phyloP scores from a whole-genome alignment of 2,329 filamentous ascomycete genomes.

The Venturiaceae sp. region DNA sequence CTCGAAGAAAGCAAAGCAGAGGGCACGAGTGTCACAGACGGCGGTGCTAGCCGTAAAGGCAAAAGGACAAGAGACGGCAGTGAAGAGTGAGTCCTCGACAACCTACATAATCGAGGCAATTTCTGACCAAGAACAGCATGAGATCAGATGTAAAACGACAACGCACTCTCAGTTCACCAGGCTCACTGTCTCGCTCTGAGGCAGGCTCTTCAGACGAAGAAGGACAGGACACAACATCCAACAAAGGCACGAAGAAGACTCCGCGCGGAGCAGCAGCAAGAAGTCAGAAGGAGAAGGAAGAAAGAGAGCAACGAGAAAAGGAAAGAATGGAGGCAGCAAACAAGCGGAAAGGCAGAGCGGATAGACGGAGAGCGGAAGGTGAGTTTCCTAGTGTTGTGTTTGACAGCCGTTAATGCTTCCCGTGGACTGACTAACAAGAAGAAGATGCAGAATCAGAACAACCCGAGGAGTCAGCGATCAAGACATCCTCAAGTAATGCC shows the following conservation, averaged over 20 bases:
- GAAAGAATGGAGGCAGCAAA: constrained; percentile 68
- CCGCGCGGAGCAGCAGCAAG: constrained; percentile 35
- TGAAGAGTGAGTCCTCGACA: constrained; percentile 64
- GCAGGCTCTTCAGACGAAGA: constrained; percentile 55
- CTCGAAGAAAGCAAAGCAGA: constrained; percentile 94
- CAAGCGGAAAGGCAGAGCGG: constrained; percentile 73
- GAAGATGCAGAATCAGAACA: not conserved
- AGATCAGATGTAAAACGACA: constrained; percentile 59
- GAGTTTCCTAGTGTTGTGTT: not conserved
- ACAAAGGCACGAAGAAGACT: constrained; percentile 33
- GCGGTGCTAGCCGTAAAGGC: constrained; percentile 47
- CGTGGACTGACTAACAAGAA: not conserved
- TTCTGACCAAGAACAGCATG: not conserved
- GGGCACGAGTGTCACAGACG: constrained; percentile 44
- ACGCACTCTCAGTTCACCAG: constrained; percentile 62
- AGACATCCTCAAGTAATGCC: not conserved
- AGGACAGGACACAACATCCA: constrained; percentile 25
- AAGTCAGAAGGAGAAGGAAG: constrained; percentile 50
- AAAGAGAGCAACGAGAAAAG: constrained; percentile 46
- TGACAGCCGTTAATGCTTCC: not conserved
- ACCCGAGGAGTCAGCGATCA: not conserved
- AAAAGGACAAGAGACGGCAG: constrained; percentile 87
- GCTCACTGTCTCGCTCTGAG: constrained; percentile 43
- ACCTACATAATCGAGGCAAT: not conserved
- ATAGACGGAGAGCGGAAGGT: constrained; percentile 52